Base-by-base conservation (phyloP, 306 rosid genomes). In the Quercus parvula region DNA sequence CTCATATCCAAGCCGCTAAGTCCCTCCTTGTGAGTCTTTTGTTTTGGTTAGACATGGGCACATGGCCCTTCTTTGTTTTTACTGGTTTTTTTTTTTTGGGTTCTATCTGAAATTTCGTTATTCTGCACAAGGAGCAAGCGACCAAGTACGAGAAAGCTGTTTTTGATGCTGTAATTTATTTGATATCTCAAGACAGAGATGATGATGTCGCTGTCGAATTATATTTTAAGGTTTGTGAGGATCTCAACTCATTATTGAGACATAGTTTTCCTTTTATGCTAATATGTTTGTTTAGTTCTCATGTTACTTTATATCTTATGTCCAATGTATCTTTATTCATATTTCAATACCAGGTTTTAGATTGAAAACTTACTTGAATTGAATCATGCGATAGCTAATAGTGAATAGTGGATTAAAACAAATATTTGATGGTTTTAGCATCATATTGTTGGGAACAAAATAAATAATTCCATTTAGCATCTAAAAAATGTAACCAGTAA, bases 91-190 rank as follows among this genome's bases (percentile, higher is more conserved):
- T 19, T 17, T 33, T 74, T 17, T 19, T 33, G 4, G 75, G 55
- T 70, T 41, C 69, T 3, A 20, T 54, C 67, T 6, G 61, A 38
- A 46, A 57, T 24, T 75, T 51, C 3, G 44, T 15, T 15, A 30
- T 59, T 55, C 0, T 76, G 74, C 44, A 3, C 75, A 95, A 95
- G 99, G 98, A 89, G 33, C 89, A 86, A 71, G 98, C 97, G 69
- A 95, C 99, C 57, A 70, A 71, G 73, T 93, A 92, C 62, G 99
- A 95, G 89, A 91, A 85, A 78, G 89, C 92, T 15, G 92, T 95
- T 82, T 93, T 87, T 5, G 86, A 83, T 52, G 76, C 80, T 25
- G 75, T 93, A 81, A 87, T 17, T 89, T 87, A 74, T 86, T 89
- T 89, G 92, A 81, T 92, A 27, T 91, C 92, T 6, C 74, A 38